Evolutionary conservation across 352 stramenopile species (phyloP).

Genomic region (Phytophthora sojae): DNA sequence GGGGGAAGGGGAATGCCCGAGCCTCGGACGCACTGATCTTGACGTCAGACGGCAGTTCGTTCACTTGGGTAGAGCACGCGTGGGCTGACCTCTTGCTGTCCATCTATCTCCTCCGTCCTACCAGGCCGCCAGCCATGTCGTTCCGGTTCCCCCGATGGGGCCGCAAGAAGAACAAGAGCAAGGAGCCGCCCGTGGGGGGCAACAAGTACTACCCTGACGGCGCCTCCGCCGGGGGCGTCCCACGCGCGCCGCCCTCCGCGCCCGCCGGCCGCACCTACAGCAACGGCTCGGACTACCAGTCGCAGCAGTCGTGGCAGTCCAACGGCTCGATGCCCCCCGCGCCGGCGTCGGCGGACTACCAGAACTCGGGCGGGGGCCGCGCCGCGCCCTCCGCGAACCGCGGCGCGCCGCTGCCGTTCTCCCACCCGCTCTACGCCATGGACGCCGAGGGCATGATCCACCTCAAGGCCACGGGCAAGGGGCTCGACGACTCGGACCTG

Average conservation of each 20-base stretch:
- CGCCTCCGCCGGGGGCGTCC: constrained; percentile 2
- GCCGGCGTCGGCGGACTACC: constrained; percentile 21
- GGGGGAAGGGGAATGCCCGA: too few relatives aligned
- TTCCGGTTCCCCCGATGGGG: constrained; percentile 79
- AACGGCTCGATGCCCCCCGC: constrained; percentile 32
- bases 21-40: too few relatives aligned
- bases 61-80: too few relatives aligned
- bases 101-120: too few relatives aligned
- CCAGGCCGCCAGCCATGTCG: constrained; percentile 46
- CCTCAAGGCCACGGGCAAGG: constrained; percentile 86
- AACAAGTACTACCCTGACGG: constrained; percentile 48
- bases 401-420: constrained; percentile 61
- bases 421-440: constrained; percentile 86
- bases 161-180: constrained; percentile 77
- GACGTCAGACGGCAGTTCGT: too few relatives aligned
- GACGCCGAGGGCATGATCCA: constrained; percentile 86
- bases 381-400: constrained; percentile 25
- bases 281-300: constrained; percentile 43
- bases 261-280: constrained; percentile 54
- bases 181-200: constrained; percentile 27
- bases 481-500: constrained; percentile 83
- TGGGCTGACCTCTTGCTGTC: too few relatives aligned
- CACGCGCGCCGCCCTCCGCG: constrained; percentile 49
- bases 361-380: constrained; percentile 3
- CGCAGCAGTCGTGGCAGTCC: constrained; percentile 40